Base-by-base conservation (phyloP, 1,284 basidiomycete genomes). In the Apiotrichum domesticum region DNA sequence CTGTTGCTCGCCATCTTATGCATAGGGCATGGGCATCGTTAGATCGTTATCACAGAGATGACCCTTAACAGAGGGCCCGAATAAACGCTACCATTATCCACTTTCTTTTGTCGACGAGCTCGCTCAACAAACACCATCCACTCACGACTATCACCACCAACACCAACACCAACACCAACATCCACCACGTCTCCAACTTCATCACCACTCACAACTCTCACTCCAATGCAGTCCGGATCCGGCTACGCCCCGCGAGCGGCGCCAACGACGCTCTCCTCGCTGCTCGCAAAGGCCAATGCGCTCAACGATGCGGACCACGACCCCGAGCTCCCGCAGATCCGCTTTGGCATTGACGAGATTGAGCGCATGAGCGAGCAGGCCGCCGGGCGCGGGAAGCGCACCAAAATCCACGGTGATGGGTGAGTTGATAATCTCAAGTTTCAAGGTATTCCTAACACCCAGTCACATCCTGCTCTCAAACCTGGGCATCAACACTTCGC, bases 291-390 rank as follows among this genome's bases (percentile, higher is more conserved):
- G 59, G 70, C 73, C 40, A 71, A 75, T 52, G 65, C 67, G 35
- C 66, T 73, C 58, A 66, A 67, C 55, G 61, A 67, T 29, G 62
- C 62, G 47, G 63, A 68, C 46, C 57, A 65, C 55, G 67, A 68
- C 53, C 61, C 67, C 32, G 73, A 75, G 57, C 62, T 75, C 3
- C 73, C 73, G 44, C 71, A 71, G 59, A 69, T 75, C 61, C 62
- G 69, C 32, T 68, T 70, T 44, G 72, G 72, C 35, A 68, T 75
- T 49, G 73, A 72, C 43, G 73, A 75, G 65, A 72, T 75, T 55
- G 73, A 75, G 62, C 62, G 72, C 15, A 68, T 72, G 68, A 69
- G 67, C 55, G 72, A 71, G 61, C 54, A 52, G 3, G 67, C 68
- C 4, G 70, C 66, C 11, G 67, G 67, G 5, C 61, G 62, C 53